phyloP scores from a whole-genome alignment of 2,329 filamentous ascomycete genomes.

The Grosmannia huntii region DNA sequence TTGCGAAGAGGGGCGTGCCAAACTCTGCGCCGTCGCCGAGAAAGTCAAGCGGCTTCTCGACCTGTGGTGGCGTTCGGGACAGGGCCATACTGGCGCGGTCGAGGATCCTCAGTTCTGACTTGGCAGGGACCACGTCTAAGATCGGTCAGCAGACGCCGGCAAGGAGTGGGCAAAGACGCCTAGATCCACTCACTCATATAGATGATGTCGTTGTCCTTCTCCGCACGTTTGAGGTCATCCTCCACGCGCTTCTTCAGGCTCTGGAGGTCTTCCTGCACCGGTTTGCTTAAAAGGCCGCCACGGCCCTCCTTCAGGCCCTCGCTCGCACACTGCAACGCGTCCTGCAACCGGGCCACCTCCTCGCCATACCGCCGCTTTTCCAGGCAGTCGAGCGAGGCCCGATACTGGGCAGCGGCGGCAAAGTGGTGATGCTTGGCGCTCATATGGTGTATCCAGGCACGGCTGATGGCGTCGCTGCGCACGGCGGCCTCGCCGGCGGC shows the following conservation, averaged over 20 bases:
- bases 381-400: constrained; percentile 78
- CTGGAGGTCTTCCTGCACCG: constrained; percentile 70
- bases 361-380: constrained; percentile 94
- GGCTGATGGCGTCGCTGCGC: constrained; percentile 79
- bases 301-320: constrained; percentile 76
- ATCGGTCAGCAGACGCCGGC: neutral
- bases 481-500: constrained; percentile 73
- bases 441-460: constrained; percentile 96
- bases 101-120: constrained; percentile 73
- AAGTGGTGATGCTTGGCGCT: constrained; percentile 96
- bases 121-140: constrained; percentile 64
- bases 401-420: constrained; percentile 85
- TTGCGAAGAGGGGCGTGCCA: constrained; percentile 74
- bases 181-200: constrained; percentile 53
- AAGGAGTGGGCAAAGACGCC: neutral
- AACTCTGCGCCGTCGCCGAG: constrained; percentile 71
- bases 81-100: constrained; percentile 84
- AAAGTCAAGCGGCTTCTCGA: constrained; percentile 66
- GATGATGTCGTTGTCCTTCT: constrained; percentile 94
- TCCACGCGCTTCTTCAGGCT: constrained; percentile 69
- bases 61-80: constrained; percentile 64
- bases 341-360: constrained; percentile 75
- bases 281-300: constrained; percentile 62
- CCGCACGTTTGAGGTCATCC: constrained; percentile 81
- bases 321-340: constrained; percentile 70